Evolutionary conservation across 371 early-diverging fungal genomes (phyloP), one percentile per base, ranked within the genome.

Genomic region (Actinomucor elegans): DNA sequence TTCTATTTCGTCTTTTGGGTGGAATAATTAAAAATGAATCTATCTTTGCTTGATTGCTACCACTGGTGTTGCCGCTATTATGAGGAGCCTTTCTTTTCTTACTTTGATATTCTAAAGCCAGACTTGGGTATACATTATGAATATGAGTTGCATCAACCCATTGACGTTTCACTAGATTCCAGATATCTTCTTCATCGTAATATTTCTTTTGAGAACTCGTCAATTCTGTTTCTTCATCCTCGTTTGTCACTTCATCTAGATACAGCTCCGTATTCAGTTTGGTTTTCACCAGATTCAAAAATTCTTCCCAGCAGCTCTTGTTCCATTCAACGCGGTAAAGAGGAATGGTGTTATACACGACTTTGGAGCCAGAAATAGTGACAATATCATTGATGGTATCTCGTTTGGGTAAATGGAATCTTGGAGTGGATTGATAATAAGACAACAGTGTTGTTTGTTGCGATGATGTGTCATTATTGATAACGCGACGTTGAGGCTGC

Each of bases 311-410:
- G 20, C 28, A 43, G 1, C 9, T 9, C 8, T 15, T 17, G 24
- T 57, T 9, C 61, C 61, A 57, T 43, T 66, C 48, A 0, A 60
- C 52, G 10, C 61, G 49, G 21, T 44, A 66, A 5, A 56, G 26
- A 4, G 38, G 32, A 4, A 52, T 12, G n/a, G 29, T 42, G 17
- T 48, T 27, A 14, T 1, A 37, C 1, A 38, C 8, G 11, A 33
- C 10, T 40, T 50, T 58, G 2, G 26, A 32, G 1, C 12, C 41
- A n/a, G 58, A 32, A 9, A 52, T 47, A 5, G 18, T 18, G 4
- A 43, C 38, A 8, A 52, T 6, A 4, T 33, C 49, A 9, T 44
- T 34, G 2, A 9, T 24, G 15, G 3, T 31, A 4, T 33, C 11
- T 28, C 14, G 3, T 24, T 38, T 12, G 40, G 40, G 5, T 10